phyloP scores from a whole-genome alignment of 371 early-diverging fungal genomes.

The Mucor velutinosus region DNA sequence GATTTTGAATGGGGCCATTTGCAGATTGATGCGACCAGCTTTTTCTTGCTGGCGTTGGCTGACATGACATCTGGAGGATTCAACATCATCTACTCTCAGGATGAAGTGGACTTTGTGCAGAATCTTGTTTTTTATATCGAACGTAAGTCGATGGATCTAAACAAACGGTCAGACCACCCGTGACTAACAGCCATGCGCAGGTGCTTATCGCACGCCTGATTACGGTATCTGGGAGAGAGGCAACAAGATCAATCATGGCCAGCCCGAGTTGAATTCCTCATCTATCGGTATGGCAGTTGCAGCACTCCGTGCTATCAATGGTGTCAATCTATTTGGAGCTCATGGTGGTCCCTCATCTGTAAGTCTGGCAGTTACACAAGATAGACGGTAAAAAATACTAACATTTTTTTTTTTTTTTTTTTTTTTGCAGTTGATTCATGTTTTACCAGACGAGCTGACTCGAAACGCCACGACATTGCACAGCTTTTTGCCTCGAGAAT shows the following conservation, averaged over 20 bases:
- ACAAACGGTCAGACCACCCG: no score
- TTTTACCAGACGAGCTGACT: slow-evolving; percentile 84
- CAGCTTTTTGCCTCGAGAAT: slow-evolving; percentile 84
- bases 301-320: slow-evolving; percentile 87
- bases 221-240: slow-evolving; percentile 94
- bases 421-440: slow-evolving; percentile 69
- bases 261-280: slow-evolving; percentile 86
- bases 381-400: slow-evolving; percentile 4
- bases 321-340: slow-evolving; percentile 85
- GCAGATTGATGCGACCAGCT: slow-evolving; percentile 84
- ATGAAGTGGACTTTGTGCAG: slow-evolving; percentile 91
- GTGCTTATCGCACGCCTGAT: slow-evolving; percentile 79
- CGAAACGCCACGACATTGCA: slow-evolving; percentile 81
- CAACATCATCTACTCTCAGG: slow-evolving; percentile 78
- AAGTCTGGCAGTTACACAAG: not conserved
- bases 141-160: slow-evolving; percentile 41
- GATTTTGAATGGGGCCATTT: slow-evolving; percentile 86
- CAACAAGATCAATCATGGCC: slow-evolving; percentile 88
- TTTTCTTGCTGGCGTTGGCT: slow-evolving; percentile 80
- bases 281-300: slow-evolving; percentile 91
- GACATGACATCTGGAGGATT: slow-evolving; percentile 88
- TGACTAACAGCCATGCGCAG: slow-evolving; percentile 13
- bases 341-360: slow-evolving; percentile 75
- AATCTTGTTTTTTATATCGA: slow-evolving; percentile 92
- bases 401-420: not conserved